phyloP scores from a whole-genome alignment of 1,284 basidiomycete genomes.

The Microbotryomycetes sp. region DNA sequence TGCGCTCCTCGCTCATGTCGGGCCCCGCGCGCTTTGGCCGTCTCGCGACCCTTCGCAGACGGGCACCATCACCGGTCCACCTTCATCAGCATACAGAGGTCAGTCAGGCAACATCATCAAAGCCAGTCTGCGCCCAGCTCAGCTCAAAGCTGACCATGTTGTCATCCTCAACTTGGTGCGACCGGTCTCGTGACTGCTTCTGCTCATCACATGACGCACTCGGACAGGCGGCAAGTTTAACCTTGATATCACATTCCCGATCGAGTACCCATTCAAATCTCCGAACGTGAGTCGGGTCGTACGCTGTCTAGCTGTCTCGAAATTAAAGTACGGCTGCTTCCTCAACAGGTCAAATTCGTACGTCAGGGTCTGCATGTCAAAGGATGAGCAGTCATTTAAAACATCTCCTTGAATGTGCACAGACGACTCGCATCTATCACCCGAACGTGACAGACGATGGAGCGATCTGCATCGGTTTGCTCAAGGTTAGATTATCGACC shows the following conservation, averaged over 20 bases:
- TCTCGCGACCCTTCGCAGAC: constrained; percentile 6
- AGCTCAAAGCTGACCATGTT: no score
- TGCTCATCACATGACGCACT: no score
- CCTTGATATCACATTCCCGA: constrained; percentile 61
- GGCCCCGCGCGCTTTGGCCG: no score
- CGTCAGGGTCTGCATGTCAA: not conserved
- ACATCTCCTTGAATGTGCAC: not conserved
- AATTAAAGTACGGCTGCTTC: no score
- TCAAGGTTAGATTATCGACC: constrained; percentile 42
- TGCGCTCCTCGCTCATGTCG: no score
- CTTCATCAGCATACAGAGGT: constrained; percentile 25
- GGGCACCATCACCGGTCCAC: constrained; percentile 23
- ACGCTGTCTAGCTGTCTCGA: no score
- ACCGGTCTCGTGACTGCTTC: no score
- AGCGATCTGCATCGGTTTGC: constrained; percentile 48
- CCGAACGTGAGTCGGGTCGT: constrained; percentile 49
- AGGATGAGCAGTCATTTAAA: not conserved
- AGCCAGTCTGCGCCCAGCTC: no score
- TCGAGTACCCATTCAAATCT: constrained; percentile 77
- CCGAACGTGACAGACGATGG: constrained; percentile 89
- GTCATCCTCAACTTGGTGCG: no score
- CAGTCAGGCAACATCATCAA: not conserved
- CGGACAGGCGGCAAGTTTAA: constrained; percentile 64
- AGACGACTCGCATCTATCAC: constrained; percentile 75
- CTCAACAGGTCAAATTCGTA: constrained; percentile 33